Evolutionary conservation across 2,329 filamentous ascomycete species (phyloP), one percentile per base, ranked within the genome.

Genomic region (Xylaria sp.): DNA sequence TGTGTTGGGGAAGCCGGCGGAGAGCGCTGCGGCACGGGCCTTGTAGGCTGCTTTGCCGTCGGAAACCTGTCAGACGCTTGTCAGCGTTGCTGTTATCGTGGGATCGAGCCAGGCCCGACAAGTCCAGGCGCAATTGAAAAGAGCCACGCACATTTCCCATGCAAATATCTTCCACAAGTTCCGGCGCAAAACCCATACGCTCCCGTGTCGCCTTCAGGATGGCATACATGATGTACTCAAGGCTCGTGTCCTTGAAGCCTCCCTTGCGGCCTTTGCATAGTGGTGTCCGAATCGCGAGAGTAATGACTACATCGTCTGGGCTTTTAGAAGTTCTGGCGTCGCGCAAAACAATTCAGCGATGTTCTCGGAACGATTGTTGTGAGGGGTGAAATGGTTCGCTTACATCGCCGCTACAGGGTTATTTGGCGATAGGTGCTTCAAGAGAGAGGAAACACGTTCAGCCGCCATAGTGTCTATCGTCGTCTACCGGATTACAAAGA

Each of bases 271-370:
- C 94, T 85, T 98, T 98, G 79, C 91, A 87, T 71, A 99, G 87
- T 0, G 96, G 94, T 33, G 95, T 98, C 66, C 96, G 92, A 77
- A 94, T 86, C 33, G 95, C 95, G 67, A 97, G 89, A 8, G 96
- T 99, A 79, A 98, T 97, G 80, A 99, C 96, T 64, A 99, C 88
- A 85, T 99, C 96, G 80, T 98, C 95, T 75, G 94, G 89, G 82
- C 97, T 97, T 86, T 98, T 94, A 75, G 93, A 90, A 67, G 93
- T 94, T 78, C 94, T 97, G 68, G 52, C 57, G 36, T 20, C 59
- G 33, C 39, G 56, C 25, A 61, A 23, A 20, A 55, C 2, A 58
- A 10, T 36, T 71, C 28, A 69, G 64, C 39, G 23, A 48, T 2
- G n/a, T 5, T 46, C 18, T 25, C 7, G 0, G 20, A 48, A 23